Percentiles rank a stretch among this genome's conserved stretches.
Evolutionary conservation across 2,329 filamentous ascomycete species (phyloP).

Genomic region (Aspergillus awamori): DNA sequence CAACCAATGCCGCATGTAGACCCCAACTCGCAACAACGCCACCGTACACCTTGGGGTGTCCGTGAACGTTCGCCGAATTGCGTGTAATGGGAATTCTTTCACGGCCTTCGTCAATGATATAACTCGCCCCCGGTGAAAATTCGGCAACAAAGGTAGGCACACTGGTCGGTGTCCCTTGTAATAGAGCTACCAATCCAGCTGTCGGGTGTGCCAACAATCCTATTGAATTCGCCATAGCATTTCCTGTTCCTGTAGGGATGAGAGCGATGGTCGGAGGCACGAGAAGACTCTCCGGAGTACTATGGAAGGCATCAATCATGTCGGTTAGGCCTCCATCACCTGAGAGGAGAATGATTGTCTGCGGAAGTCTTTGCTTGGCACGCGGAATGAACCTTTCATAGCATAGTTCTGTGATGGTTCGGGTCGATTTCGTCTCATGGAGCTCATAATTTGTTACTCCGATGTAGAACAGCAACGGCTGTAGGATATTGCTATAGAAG

Average conservation of each 20-base stretch:
- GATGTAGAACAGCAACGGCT: slow-evolving; percentile 57
- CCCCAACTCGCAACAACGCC: slow-evolving; percentile 89
- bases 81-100: slow-evolving; percentile 36
- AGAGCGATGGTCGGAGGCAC: slow-evolving; percentile 60
- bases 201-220: slow-evolving; percentile 33
- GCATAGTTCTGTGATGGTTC: slow-evolving; percentile 68
- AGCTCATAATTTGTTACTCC: slow-evolving; percentile 55
- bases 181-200: slow-evolving; percentile 59
- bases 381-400: slow-evolving; percentile 50
- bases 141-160: slow-evolving; percentile 66
- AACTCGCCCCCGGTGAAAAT: slow-evolving; percentile 61
- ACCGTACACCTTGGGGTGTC: slow-evolving; percentile 58
- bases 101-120: slow-evolving; percentile 50
- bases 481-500: slow-evolving; percentile 61
- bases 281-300: slow-evolving; percentile 26
- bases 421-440: slow-evolving; percentile 64
- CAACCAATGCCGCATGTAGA: slow-evolving; percentile 84
- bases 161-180: slow-evolving; percentile 57
- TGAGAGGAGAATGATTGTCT: slow-evolving; percentile 75
- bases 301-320: slow-evolving; percentile 68
- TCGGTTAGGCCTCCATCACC: slow-evolving; percentile 89
- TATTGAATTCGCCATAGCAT: slow-evolving; percentile 48
- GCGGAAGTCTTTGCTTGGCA: slow-evolving; percentile 52
- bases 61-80: slow-evolving; percentile 25
- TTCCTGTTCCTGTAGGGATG: slow-evolving; percentile 56